These are phyloP conservation scores for Phialophora verrucosa DNA, from an alignment of 2,329 filamentous ascomycete genomes.

Conservation along the genomic window DNA sequence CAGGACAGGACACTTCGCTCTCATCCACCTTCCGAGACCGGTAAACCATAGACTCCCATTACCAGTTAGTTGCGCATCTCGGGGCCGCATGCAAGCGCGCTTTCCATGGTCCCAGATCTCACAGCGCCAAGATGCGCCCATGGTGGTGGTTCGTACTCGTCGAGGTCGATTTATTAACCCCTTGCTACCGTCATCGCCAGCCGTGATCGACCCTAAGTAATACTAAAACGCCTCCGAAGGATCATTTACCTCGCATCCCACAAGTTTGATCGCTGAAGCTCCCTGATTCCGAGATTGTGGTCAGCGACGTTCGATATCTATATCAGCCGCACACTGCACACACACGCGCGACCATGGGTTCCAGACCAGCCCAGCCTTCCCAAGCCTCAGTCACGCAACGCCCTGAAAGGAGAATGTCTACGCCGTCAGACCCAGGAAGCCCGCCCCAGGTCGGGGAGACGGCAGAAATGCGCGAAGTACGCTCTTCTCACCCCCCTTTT, in stretches of 20 bases:
- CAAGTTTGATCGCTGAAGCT: background rate
- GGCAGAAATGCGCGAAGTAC: slow-evolving; percentile 16
- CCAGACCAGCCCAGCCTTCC: background rate
- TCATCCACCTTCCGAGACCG: slow-evolving; percentile 3
- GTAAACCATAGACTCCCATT: background rate
- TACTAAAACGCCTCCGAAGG: background rate
- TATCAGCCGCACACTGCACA: background rate
- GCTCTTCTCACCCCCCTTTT: background rate
- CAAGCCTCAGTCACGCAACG: background rate
- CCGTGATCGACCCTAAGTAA: background rate
- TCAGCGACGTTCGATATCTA: background rate
- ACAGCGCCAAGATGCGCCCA: background rate
- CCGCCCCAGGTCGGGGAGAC: slow-evolving; percentile 13
- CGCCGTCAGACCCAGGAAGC: slow-evolving; percentile 1
- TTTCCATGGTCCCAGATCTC: background rate
- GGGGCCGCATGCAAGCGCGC: no score
- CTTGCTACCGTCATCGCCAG: background rate
- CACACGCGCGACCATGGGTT: background rate
- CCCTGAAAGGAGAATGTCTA: slow-evolving; percentile 4
- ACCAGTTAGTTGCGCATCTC: background rate
- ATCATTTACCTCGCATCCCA: slow-evolving; percentile 4
- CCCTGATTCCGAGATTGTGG: background rate
- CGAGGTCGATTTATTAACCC: slow-evolving; percentile 4
- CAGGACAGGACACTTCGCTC: background rate
- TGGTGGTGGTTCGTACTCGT: background rate